Percentiles rank a stretch among this genome's conserved stretches.
phyloP scores from a whole-genome alignment of 345 rosid species.

The Eucalyptus lansdowneana region DNA sequence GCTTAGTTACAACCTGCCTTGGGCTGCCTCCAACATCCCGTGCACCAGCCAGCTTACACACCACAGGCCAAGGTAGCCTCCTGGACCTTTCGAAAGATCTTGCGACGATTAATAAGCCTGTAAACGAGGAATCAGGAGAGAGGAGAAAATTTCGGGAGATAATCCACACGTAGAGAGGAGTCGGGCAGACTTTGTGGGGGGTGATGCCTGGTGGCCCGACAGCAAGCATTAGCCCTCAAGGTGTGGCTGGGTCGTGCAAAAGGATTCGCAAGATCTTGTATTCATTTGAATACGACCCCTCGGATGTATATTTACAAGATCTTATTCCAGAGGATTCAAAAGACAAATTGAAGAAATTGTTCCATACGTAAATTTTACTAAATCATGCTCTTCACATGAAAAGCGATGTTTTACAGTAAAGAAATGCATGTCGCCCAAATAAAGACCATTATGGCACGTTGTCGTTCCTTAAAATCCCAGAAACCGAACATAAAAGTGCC shows the following conservation, averaged over 20 bases:
- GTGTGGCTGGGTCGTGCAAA: no score
- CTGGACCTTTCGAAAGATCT: no score
- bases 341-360: neutral
- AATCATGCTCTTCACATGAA: neutral
- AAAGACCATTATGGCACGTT: neutral
- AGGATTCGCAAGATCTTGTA: no score
- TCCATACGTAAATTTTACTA: neutral
- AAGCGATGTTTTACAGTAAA: neutral
- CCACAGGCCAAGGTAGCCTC: no score
- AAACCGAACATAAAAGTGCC: neutral
- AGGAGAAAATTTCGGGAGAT: no score
- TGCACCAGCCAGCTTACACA: no score
- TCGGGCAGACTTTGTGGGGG: no score
- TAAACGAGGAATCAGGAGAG: no score
- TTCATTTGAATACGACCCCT: neutral
- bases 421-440: neutral
- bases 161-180: no score
- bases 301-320: neutral
- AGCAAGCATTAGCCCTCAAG: no score
- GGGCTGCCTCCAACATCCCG: no score
- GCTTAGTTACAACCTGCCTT: neutral
- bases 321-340: neutral
- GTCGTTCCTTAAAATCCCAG: neutral
- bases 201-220: rapidly evolving
- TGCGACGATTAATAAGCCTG: no score